Percentiles rank a stretch among this genome's conserved stretches.
Evolutionary conservation across 768 basidiomycete genomes (phyloP).

Genomic region (Podaxis pistillaris): DNA sequence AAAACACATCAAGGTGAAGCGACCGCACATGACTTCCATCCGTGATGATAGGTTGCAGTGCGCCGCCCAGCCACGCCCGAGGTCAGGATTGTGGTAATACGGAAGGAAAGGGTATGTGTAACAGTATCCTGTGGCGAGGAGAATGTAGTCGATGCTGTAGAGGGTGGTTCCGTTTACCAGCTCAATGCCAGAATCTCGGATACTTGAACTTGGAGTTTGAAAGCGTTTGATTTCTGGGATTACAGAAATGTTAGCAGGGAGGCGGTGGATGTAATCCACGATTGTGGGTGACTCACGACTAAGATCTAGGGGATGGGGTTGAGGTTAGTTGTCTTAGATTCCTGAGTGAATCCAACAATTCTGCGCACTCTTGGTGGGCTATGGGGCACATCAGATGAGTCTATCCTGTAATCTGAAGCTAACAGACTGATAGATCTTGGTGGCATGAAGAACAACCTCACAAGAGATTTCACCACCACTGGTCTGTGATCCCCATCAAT

Average conservation of each 20-base stretch:
- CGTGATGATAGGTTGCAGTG: conserved; percentile 33
- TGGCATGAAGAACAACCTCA: conserved; percentile 30
- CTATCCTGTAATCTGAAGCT: background rate
- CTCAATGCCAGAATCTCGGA: conserved; percentile 29
- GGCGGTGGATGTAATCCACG: conserved; percentile 20
- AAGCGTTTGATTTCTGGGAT: conserved; percentile 41
- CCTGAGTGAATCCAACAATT: conserved; percentile 4
- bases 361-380: background rate
- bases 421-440: conserved; percentile 31
- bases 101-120: conserved; percentile 45
- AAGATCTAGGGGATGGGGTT: conserved; percentile 7
- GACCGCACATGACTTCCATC: conserved; percentile 40
- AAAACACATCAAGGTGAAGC: conserved; percentile 38
- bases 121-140: conserved; percentile 43
- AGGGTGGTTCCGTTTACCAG: conserved; percentile 38
- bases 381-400: background rate
- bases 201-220: conserved; percentile 20
- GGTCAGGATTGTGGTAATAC: conserved; percentile 32
- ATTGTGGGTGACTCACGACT: conserved; percentile 14
- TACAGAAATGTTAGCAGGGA: conserved; percentile 33
- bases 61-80: conserved; percentile 22
- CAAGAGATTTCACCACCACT: conserved; percentile 36
- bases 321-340: background rate
- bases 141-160: conserved; percentile 32
- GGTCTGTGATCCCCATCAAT: conserved; percentile 21